Base-by-base conservation (phyloP, 345 rosid species). In the Salix koriyanagi region DNA sequence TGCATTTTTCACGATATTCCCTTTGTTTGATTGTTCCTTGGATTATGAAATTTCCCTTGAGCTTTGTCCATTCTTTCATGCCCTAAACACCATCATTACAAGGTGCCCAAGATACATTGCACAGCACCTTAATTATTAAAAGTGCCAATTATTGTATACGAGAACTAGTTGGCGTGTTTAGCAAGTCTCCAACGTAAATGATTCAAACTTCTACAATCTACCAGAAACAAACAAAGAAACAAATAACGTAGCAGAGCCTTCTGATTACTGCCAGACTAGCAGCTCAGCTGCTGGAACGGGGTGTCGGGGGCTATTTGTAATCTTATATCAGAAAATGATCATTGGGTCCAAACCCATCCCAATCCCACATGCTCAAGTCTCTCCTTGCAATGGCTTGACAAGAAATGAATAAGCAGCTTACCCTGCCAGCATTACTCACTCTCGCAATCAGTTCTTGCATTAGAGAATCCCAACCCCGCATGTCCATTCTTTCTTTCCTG, bases 301-400 rank as follows among this genome's bases (percentile, higher is more conserved):
- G 3, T 68, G 75, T 76, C 75, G 36, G 80, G 56, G 10, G 16
- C 12, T 6, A 32, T 21, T 21, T 30, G 21, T 21, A 16, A 30
- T 54, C 16, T 21, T 34, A 34, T 10, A 54, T 3, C 4, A 50
- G 69, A 72, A 69, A 52, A 18, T 39, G 70, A 5, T 23, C 15
- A 28, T 75, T 79, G 75, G 74, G 74, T 37, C 76, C 72, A 52
- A 39, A 70, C 5, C 10, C 72, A 26, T 37, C 30, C 2, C 50
- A 74, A 77, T 64, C 56, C 41, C 76, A 67, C 70, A 76, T 76
- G 76, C 76, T 42, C 23, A 36, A 34, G 23, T 19, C 60, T 74
- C 10, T 46, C 36, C 46, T 26, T 48, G 76, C 70, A 26, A 44
- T 70, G 68, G 32, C 30, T 65, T 74, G 77, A 50, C 79, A 70